phyloP scores from a whole-genome alignment of 768 basidiomycete genomes.

The Jaapia argillacea region DNA sequence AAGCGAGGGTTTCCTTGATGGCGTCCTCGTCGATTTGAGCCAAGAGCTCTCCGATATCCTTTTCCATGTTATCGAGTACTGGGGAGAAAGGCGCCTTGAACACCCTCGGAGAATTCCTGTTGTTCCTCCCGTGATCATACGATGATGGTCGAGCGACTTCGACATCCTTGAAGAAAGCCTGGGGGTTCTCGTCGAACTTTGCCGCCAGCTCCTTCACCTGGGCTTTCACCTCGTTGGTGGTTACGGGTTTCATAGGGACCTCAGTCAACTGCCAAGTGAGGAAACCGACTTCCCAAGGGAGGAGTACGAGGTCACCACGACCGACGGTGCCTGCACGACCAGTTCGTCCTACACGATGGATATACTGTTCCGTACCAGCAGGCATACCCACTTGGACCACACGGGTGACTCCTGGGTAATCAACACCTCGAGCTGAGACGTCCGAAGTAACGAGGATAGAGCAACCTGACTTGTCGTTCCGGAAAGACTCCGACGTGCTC shows the following conservation, averaged over 20 bases:
- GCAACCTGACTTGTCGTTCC: constrained; percentile 37
- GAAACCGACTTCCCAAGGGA: constrained; percentile 73
- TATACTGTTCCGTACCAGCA: constrained; percentile 54
- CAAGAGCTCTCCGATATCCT: constrained; percentile 20
- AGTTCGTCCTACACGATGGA: constrained; percentile 82
- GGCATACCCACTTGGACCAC: constrained; percentile 91
- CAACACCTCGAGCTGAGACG: constrained; percentile 80
- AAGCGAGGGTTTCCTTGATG: constrained; percentile 51
- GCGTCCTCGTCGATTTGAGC: constrained; percentile 35
- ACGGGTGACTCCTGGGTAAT: constrained; percentile 82
- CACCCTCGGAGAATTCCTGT: constrained; percentile 9
- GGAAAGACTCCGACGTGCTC: constrained; percentile 48
- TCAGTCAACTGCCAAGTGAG: constrained; percentile 48
- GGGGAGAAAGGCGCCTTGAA: constrained; percentile 7
- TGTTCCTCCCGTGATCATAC: constrained; percentile 6
- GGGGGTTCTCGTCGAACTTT: constrained; percentile 35
- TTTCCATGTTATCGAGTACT: constrained; percentile 17
- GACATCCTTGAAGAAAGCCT: constrained; percentile 18
- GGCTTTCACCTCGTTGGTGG: constrained; percentile 32
- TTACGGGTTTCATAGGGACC: constrained; percentile 59
- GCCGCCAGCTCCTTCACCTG: constrained; percentile 38
- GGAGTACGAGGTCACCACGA: constrained; percentile 70
- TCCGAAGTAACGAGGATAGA: constrained; percentile 77
- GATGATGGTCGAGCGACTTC: neutral
- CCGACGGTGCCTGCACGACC: constrained; percentile 55